Evolutionary conservation across 2,329 filamentous ascomycete genomes (phyloP).

Genomic region (Zelopaecilomyces penicillatus): DNA sequence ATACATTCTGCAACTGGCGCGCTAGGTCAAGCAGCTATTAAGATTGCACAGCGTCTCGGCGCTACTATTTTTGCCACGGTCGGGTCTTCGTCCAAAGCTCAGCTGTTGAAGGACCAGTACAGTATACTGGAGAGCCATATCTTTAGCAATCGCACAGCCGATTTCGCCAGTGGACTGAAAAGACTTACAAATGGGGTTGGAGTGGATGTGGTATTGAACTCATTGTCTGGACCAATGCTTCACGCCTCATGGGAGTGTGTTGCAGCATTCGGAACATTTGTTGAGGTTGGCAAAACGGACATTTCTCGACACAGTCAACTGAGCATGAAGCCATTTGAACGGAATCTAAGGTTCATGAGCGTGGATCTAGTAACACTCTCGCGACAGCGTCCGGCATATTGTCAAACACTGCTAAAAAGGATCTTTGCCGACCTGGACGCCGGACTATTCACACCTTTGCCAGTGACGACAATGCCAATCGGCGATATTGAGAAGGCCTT

Average conservation of each 20-base stretch:
- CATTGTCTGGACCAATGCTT: slow-evolving; percentile 13
- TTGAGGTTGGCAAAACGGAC: slow-evolving; percentile 35
- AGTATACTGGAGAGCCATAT: slow-evolving; percentile 2
- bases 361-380: slow-evolving; percentile 11
- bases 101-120: not conserved
- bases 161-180: not conserved
- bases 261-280: slow-evolving; percentile 29
- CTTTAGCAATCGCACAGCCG: slow-evolving; percentile 1
- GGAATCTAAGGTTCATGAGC: slow-evolving; percentile 13
- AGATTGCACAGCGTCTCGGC: not conserved
- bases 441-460: no score
- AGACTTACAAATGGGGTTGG: slow-evolving; percentile 9
- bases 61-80: slow-evolving; percentile 1
- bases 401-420: slow-evolving; percentile 5
- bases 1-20: not conserved
- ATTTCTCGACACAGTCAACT: slow-evolving; percentile 24
- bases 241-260: slow-evolving; percentile 28
- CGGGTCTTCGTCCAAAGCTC: not conserved
- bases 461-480: no score
- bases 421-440: no score
- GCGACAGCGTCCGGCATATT: not conserved
- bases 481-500: slow-evolving; percentile 6
- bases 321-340: slow-evolving; percentile 25
- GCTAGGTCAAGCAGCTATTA: not conserved
- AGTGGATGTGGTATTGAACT: slow-evolving; percentile 15